phyloP scores from a whole-genome alignment of 2,329 filamentous ascomycete genomes.

The Tympanopsis confertula region DNA sequence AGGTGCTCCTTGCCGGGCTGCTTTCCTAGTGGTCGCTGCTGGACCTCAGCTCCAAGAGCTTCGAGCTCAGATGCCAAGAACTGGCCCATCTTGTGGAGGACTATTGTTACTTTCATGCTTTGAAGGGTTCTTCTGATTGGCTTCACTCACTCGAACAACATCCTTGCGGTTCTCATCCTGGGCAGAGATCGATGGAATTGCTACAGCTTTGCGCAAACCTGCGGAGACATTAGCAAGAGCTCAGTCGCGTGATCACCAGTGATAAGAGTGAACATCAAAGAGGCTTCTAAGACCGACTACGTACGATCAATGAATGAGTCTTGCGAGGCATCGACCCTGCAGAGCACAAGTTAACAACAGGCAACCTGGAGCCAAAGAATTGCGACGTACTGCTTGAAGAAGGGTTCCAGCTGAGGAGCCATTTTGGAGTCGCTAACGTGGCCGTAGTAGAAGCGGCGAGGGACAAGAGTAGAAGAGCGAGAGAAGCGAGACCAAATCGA shows the following conservation, averaged over 20 bases:
- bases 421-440: slow-evolving; percentile 60
- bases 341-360: too few relatives aligned
- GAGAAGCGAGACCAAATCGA: too few relatives aligned
- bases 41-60: slow-evolving; percentile 72
- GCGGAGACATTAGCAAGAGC: slow-evolving; percentile 76
- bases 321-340: not conserved
- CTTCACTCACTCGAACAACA: slow-evolving; percentile 53
- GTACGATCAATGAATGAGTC: slow-evolving; percentile 1
- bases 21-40: slow-evolving; percentile 77
- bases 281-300: too few relatives aligned
- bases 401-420: slow-evolving; percentile 81
- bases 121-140: too few relatives aligned
- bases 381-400: slow-evolving; percentile 73
- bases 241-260: too few relatives aligned
- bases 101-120: not conserved
- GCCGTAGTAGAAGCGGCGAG: not conserved
- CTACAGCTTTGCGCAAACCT: slow-evolving; percentile 79
- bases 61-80: slow-evolving; percentile 78
- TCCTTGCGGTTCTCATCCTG: slow-evolving; percentile 80
- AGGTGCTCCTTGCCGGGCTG: slow-evolving; percentile 85
- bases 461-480: too few relatives aligned
- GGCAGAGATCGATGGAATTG: slow-evolving; percentile 89
- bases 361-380: too few relatives aligned
- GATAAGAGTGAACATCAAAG: too few relatives aligned
- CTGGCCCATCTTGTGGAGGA: slow-evolving; percentile 57